Evolutionary conservation across 768 basidiomycete species (phyloP), one percentile per base, ranked within the genome.

Genomic region (Boletus sp.): DNA sequence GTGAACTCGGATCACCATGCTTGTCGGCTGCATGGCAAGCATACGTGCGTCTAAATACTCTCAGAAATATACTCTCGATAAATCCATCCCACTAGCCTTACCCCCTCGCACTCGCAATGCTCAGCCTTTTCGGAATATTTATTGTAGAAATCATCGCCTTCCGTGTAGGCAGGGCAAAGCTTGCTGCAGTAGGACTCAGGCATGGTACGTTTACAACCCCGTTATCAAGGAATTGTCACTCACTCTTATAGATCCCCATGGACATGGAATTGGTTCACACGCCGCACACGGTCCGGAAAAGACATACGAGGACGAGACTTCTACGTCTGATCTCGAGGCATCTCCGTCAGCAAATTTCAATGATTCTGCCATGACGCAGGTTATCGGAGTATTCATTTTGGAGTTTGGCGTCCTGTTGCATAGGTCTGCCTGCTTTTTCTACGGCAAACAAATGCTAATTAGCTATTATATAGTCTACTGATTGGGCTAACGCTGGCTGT

Each of bases 401-500:
- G 96, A 99, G 69, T 96, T 97, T 64, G 96, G 96, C 64, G 92
- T 98, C 32, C 71, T 93, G 6, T 72, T 98, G 33, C 94, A 95
- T 67, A 90, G 87, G 86, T 83, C 52, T 30, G 45, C 3, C 28
- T 7, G 10, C 37, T 33, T 42, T 32, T 50, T 37, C 35, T 24
- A 9, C 0, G 18, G 35, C 36, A 33, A 39, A 39, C 12, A 40
- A 35, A 15, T 10, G 6, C 42, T 56, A 2, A 56, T n/a, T 30
- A 10, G 24, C 8, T 7, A 9, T 39, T 18, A 11, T 37, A 1
- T 59, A 93, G 91, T 71, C 66, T 94, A 7, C 78, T 96, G 48
- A 90, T 97, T 58, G 95, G 95, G 1, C 75, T 98, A 33, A 95
- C 96, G 0, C 82, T 98, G 40, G 94, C 94, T n/a, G 92, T 94